Conservation (phyloP, 306 rosid genomes). For the Casuarina cunninghamiana region DNA sequence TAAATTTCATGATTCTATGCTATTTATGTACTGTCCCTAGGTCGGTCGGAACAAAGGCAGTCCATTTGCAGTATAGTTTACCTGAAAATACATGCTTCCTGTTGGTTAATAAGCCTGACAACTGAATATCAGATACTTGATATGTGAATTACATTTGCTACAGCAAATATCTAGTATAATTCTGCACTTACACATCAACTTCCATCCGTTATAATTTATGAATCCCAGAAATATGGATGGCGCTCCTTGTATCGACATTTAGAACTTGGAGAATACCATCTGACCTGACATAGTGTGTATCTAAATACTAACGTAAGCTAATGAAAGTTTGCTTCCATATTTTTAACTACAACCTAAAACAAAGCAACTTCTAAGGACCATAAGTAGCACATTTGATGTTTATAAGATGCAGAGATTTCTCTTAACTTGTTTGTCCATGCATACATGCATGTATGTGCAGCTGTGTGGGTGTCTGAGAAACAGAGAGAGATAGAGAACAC, state of each 20-base stretch:
- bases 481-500: not conserved
- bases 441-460: not conserved
- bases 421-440: not conserved
- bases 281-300: not conserved
- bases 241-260: not conserved
- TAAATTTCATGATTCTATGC: not conserved
- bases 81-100: not conserved
- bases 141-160: no score
- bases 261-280: conserved; percentile 3
- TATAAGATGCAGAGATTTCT: not conserved
- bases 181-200: not conserved
- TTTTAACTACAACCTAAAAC: not conserved
- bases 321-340: not conserved
- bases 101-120: not conserved
- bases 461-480: not conserved
- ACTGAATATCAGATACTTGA: not conserved
- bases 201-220: not conserved
- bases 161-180: not conserved
- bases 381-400: not conserved
- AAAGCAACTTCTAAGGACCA: not conserved
- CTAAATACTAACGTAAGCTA: not conserved
- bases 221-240: not conserved
- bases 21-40: not conserved
- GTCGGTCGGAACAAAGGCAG: not conserved
- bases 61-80: not conserved